A percentile compares a stretch with the other conserved stretches of the same genome.
Evolutionary conservation across 345 rosid species (phyloP).

Genomic region (Eucalyptus decipiens): DNA sequence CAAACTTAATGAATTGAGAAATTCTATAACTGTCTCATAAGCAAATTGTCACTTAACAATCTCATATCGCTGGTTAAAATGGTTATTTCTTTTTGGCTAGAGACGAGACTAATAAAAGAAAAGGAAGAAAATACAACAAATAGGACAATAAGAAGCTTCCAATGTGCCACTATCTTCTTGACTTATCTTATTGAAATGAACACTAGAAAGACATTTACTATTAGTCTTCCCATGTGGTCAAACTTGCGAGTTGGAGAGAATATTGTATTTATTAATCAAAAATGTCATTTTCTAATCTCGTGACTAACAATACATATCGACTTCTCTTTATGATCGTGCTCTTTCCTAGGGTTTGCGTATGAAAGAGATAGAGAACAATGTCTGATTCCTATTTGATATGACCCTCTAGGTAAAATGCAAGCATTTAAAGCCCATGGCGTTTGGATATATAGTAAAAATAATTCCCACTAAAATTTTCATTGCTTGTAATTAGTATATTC

Average conservation of each 20-base stretch:
- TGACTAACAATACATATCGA: not conserved
- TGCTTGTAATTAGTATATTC: too few species aligned
- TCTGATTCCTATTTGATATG: too few species aligned
- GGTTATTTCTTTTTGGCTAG: not conserved
- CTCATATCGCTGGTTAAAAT: not conserved
- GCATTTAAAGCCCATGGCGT: too few species aligned
- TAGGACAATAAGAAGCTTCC: not conserved
- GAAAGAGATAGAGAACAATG: not conserved
- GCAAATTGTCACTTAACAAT: not conserved
- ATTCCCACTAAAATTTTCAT: not conserved
- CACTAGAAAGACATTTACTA: not conserved
- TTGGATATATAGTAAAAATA: not conserved
- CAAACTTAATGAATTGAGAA: not conserved
- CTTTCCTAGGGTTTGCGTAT: not conserved
- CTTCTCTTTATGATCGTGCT: not conserved
- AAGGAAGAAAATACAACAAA: not conserved
- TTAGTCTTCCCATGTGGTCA: not conserved
- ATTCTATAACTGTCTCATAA: not conserved
- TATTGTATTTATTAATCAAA: not conserved
- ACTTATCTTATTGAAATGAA: not conserved
- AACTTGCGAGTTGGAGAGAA: not conserved
- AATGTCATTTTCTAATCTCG: not conserved
- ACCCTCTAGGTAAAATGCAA: too few species aligned
- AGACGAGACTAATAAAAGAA: not conserved
- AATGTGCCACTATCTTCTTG: not conserved